Evolutionary conservation across 148 eudicot species (phyloP).

Genomic region (Dysphania ambrosioides): DNA sequence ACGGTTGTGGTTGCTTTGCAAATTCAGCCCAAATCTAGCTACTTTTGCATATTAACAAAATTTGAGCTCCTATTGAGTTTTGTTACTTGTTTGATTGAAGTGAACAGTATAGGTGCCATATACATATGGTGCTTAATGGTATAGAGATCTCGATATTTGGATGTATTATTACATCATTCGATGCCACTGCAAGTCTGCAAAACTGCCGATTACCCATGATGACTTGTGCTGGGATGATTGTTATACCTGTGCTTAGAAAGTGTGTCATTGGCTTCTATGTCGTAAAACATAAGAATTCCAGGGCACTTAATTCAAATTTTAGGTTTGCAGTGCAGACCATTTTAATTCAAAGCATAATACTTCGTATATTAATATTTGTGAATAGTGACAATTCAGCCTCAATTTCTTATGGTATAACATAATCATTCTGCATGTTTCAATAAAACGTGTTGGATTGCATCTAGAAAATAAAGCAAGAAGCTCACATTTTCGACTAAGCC

Average conservation of each 20-base stretch:
- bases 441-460: background rate
- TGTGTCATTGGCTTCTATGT: background rate
- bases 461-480: background rate
- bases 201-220: background rate
- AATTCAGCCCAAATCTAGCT: background rate
- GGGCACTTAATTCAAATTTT: background rate
- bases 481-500: background rate
- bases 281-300: background rate
- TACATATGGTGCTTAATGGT: background rate
- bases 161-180: background rate
- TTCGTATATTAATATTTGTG: too few relatives aligned
- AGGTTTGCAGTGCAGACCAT: background rate
- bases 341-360: background rate
- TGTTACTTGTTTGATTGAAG: background rate
- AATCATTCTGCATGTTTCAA: background rate
- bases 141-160: background rate
- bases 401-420: background rate
- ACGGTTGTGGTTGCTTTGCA: slow-evolving; percentile 2
- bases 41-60: background rate
- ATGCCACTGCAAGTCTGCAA: background rate
- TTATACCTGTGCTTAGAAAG: background rate
- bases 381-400: background rate
- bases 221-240: background rate
- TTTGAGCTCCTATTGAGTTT: background rate
- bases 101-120: background rate